Evolutionary conservation across 2,329 filamentous ascomycete genomes (phyloP).

Genomic region (Neoarthrinium moseri): DNA sequence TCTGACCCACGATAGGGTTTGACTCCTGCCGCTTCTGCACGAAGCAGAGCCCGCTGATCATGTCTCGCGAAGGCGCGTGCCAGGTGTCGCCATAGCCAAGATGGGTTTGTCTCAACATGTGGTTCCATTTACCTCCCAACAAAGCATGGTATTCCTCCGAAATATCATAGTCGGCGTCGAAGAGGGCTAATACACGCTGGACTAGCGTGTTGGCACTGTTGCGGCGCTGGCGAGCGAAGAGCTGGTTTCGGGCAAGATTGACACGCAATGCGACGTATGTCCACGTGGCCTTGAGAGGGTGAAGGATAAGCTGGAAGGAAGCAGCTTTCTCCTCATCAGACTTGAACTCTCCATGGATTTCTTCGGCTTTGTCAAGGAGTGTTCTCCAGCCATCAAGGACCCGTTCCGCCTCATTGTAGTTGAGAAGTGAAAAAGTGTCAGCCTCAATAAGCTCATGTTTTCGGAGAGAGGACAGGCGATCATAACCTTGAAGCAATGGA

Average conservation of each 20-base stretch:
- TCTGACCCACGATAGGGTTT: not conserved
- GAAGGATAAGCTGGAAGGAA: not conserved
- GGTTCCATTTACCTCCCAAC: not conserved
- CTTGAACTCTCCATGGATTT: too few species aligned
- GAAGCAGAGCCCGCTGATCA: slow-evolving; percentile 51
- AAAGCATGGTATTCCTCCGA: slow-evolving; percentile 1
- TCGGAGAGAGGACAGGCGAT: not conserved
- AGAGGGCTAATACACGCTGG: not conserved
- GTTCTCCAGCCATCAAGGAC: not conserved
- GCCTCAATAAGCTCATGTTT: slow-evolving; percentile 1
- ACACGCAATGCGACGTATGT: not conserved
- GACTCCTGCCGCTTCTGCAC: slow-evolving; percentile 29
- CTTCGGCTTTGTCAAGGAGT: not conserved
- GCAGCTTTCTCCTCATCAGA: too few species aligned
- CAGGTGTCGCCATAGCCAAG: not conserved
- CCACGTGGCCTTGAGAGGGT: not conserved
- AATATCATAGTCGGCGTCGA: not conserved
- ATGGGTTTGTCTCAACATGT: not conserved
- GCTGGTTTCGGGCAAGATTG: not conserved
- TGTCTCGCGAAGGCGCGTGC: slow-evolving; percentile 36
- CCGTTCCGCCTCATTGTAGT: not conserved
- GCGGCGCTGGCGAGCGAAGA: not conserved
- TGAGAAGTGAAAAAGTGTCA: not conserved
- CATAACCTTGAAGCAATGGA: not conserved
- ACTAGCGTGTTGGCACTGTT: not conserved